Evolutionary conservation across 202 grass and related monocot genomes (phyloP).

Genomic region (Panicum hallii): DNA sequence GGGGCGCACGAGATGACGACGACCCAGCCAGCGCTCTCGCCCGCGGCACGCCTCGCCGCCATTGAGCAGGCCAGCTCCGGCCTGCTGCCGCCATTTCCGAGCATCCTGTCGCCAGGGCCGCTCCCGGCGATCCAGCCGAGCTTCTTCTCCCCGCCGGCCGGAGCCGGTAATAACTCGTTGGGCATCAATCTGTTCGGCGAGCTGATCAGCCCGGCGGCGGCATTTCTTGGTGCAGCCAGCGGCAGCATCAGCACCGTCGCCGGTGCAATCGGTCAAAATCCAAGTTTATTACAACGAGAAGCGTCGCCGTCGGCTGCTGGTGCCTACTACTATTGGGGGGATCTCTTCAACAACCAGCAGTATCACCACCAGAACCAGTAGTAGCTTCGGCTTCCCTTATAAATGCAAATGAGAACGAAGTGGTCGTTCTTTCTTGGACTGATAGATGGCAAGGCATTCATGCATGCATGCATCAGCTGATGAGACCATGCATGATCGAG

Average conservation of each 20-base stretch:
- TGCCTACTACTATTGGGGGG: conserved; percentile 43
- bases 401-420: not conserved
- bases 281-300: not conserved
- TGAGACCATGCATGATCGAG: too few relatives aligned
- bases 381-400: not conserved
- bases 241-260: not conserved
- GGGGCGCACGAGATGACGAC: not conserved
- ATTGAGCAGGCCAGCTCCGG: conserved; percentile 38
- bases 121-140: conserved; percentile 60
- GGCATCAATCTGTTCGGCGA: conserved; percentile 51
- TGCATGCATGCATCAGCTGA: too few relatives aligned
- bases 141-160: conserved; percentile 55
- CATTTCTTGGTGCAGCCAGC: conserved; percentile 12
- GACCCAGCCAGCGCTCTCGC: conserved; percentile 16
- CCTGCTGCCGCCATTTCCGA: conserved; percentile 29
- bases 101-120: conserved; percentile 64
- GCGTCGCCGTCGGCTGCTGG: not conserved
- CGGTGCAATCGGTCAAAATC: not conserved
- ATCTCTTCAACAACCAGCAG: conserved; percentile 57
- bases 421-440: not conserved
- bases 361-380: not conserved
- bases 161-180: not conserved
- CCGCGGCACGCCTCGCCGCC: conserved; percentile 59
- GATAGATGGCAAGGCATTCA: too few relatives aligned
- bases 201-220: conserved; percentile 44